Conservation (phyloP, 345 rosid species). For the Syzygium oleosum region DNA sequence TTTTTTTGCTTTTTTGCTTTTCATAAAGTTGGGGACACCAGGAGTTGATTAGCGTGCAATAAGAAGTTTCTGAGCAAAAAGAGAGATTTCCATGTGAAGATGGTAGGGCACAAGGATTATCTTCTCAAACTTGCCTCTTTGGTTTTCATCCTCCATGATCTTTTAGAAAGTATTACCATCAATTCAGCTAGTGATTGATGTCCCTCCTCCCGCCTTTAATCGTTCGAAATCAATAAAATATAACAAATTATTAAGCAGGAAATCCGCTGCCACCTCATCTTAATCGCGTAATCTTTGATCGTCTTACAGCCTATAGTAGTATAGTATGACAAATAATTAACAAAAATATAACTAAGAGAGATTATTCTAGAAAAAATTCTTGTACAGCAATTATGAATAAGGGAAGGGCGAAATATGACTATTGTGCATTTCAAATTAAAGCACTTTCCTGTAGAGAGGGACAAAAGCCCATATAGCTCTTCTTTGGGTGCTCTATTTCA, state of each 20-base stretch:
- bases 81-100: conserved; percentile 29
- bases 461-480: background rate
- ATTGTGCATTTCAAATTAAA: background rate
- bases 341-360: background rate
- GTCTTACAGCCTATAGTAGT: background rate
- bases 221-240: background rate
- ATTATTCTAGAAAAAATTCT: background rate
- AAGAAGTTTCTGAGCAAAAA: conserved; percentile 30
- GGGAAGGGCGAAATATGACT: background rate
- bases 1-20: conserved; percentile 7
- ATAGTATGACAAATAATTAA: background rate
- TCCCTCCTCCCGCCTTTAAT: background rate
- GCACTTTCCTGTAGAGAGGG: background rate
- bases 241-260: background rate
- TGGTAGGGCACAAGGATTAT: conserved; percentile 44
- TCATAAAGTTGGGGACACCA: conserved; percentile 22
- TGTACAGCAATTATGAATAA: background rate
- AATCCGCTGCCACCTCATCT: background rate
- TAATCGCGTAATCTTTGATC: background rate
- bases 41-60: conserved; percentile 27
- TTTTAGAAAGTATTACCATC: conserved; percentile 14
- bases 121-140: conserved; percentile 27
- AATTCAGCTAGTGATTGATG: background rate
- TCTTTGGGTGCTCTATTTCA: background rate
- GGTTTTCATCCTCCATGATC: conserved; percentile 4